Evolutionary conservation across 768 basidiomycete genomes (phyloP).

Genomic region (Termitomyces titanicus): DNA sequence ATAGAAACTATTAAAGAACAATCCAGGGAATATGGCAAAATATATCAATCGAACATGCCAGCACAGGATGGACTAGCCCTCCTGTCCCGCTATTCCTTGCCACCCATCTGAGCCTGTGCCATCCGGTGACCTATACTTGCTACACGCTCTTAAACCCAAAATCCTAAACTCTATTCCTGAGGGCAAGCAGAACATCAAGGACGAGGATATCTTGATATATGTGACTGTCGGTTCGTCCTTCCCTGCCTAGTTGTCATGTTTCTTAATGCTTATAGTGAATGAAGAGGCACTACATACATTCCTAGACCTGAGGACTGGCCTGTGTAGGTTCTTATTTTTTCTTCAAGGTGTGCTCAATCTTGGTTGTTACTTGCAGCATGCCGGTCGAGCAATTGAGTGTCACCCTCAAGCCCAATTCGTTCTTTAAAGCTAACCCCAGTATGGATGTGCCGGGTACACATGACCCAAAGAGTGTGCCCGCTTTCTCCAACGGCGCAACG

Average conservation of each 20-base stretch:
- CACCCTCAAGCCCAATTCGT: conserved; percentile 75
- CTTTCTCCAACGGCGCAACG: conserved; percentile 37
- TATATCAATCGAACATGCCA: too few species aligned
- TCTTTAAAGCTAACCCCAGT: conserved; percentile 85
- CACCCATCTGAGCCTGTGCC: too few species aligned
- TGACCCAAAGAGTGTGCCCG: conserved; percentile 59
- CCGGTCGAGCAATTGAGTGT: conserved; percentile 73
- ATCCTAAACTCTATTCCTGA: too few species aligned
- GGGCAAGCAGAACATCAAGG: conserved; percentile 57
- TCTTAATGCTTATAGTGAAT: background rate
- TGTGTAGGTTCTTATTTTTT: conserved; percentile 44
- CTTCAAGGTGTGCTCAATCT: background rate
- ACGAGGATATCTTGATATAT: conserved; percentile 79
- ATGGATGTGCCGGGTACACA: conserved; percentile 81
- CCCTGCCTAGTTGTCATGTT: background rate
- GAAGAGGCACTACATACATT: conserved; percentile 71
- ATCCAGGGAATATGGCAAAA: too few species aligned
- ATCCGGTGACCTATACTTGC: too few species aligned
- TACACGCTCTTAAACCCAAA: too few species aligned
- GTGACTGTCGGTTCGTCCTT: conserved; percentile 56
- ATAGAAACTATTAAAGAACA: too few species aligned
- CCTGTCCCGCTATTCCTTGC: too few species aligned
- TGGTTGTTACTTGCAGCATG: conserved; percentile 56
- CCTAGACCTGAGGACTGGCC: conserved; percentile 89
- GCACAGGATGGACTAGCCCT: too few species aligned